Evolutionary conservation across 192 early-diverging fungal genomes (phyloP).

Genomic region (Gryganskiella cystojenkinii): DNA sequence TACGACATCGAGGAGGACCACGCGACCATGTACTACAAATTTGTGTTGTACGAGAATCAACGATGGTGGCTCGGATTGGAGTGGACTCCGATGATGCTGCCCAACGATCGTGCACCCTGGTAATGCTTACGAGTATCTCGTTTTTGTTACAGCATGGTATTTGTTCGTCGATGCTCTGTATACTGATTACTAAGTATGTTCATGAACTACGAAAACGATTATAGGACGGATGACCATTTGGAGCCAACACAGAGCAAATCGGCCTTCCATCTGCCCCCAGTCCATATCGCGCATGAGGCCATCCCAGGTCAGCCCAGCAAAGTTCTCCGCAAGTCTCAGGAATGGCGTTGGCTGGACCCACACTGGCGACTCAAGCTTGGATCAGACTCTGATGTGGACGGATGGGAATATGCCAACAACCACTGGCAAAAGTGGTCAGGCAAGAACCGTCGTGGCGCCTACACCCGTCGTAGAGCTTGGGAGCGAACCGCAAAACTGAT

Average conservation of each 20-base stretch:
- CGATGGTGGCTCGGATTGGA: slow-evolving; percentile 69
- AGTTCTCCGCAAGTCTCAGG: slow-evolving; percentile 57
- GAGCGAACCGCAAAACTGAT: slow-evolving; percentile 59
- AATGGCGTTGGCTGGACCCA: slow-evolving; percentile 62
- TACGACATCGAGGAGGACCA: slow-evolving; percentile 53
- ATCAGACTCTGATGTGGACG: slow-evolving; percentile 52
- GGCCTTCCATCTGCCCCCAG: slow-evolving; percentile 57
- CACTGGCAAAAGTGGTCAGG: slow-evolving; percentile 60
- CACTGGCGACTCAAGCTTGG: slow-evolving; percentile 65
- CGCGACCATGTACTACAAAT: slow-evolving; percentile 55
- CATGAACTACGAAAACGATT: no score
- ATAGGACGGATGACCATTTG: slow-evolving; percentile 64
- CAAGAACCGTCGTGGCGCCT: slow-evolving; percentile 58
- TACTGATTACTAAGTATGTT: no score
- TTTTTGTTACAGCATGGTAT: not conserved
- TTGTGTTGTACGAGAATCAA: slow-evolving; percentile 64
- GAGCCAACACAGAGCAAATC: slow-evolving; percentile 60
- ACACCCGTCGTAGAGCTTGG: slow-evolving; percentile 65
- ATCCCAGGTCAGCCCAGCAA: slow-evolving; percentile 51
- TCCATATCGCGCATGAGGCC: slow-evolving; percentile 35
- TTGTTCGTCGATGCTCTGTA: not conserved
- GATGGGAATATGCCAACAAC: slow-evolving; percentile 68
- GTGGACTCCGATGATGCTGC: slow-evolving; percentile 69
- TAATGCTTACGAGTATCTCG: slow-evolving; percentile 16
- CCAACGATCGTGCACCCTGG: slow-evolving; percentile 64